Conservation (phyloP, 352 stramenopile genomes). For the Peronosclerospora sorghi region DNA sequence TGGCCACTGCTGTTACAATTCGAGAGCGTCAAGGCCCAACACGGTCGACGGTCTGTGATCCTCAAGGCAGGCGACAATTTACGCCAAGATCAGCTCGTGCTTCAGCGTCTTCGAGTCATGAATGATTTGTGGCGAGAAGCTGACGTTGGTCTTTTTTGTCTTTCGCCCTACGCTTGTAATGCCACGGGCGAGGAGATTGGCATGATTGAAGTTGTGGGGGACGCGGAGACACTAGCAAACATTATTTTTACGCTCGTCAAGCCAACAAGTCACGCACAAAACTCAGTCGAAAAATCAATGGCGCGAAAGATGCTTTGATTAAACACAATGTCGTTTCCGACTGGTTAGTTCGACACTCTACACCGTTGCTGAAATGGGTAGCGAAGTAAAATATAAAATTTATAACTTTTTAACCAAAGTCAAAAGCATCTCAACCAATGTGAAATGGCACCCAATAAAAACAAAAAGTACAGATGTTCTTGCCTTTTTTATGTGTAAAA, state of each 20-base stretch:
- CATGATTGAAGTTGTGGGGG: slow-evolving; percentile 83
- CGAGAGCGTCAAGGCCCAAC: slow-evolving; percentile 50
- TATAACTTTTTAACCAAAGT: too few relatives aligned
- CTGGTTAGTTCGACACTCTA: slow-evolving; percentile 44
- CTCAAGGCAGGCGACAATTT: slow-evolving; percentile 91
- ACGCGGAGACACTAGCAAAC: slow-evolving; percentile 81
- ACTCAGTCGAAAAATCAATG: slow-evolving; percentile 49
- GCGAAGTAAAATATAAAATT: too few relatives aligned
- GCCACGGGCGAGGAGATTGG: slow-evolving; percentile 79
- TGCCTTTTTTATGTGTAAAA: too few relatives aligned
- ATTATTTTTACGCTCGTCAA: slow-evolving; percentile 78
- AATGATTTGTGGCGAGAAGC: slow-evolving; percentile 84
- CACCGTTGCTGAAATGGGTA: not conserved
- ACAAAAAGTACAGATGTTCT: too few relatives aligned
- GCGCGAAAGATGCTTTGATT: slow-evolving; percentile 56
- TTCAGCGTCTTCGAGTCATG: slow-evolving; percentile 88
- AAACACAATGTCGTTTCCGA: slow-evolving; percentile 52
- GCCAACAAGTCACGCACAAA: slow-evolving; percentile 40
- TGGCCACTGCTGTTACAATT: slow-evolving; percentile 84
- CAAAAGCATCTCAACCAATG: too few relatives aligned
- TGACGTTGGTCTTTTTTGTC: slow-evolving; percentile 71
- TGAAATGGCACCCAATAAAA: too few relatives aligned
- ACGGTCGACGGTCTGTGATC: slow-evolving; percentile 65
- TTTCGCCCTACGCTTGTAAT: slow-evolving; percentile 82
- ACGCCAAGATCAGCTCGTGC: slow-evolving; percentile 89